Conservation (phyloP, 2,329 filamentous ascomycete genomes). For the Aspergillus sp. region DNA sequence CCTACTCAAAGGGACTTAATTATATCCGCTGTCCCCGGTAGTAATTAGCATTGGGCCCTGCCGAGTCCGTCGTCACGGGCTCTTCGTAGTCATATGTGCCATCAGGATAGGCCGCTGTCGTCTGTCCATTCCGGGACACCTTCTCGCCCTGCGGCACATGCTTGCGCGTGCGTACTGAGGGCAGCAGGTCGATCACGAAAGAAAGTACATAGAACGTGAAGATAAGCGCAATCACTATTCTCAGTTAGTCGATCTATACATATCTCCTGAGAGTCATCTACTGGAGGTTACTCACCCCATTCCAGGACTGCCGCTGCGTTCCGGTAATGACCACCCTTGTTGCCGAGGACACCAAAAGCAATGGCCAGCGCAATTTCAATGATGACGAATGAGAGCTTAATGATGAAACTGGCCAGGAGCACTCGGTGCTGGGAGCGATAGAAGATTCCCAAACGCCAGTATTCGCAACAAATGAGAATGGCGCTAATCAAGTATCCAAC, state of each 20-base stretch:
- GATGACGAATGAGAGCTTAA: constrained; percentile 83
- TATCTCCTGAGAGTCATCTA: neutral
- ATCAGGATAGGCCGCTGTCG: constrained; percentile 10
- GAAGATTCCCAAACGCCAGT: constrained; percentile 78
- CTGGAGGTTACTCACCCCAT: constrained; percentile 50
- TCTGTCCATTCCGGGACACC: constrained; percentile 22
- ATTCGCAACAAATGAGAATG: constrained; percentile 87
- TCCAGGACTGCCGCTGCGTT: constrained; percentile 78
- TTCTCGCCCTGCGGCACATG: constrained; percentile 48
- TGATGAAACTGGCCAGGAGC: constrained; percentile 77
- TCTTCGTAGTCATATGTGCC: constrained; percentile 33
- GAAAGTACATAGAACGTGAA: constrained; percentile 87
- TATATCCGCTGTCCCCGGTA: constrained; percentile 35
- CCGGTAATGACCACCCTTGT: constrained; percentile 44
- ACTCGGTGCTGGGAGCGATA: constrained; percentile 71
- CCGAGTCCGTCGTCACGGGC: constrained; percentile 42
- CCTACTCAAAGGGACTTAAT: neutral
- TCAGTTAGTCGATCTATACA: neutral
- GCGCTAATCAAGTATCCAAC: constrained; percentile 81
- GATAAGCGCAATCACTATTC: constrained; percentile 68
- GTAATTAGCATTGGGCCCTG: constrained; percentile 34
- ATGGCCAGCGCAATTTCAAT: constrained; percentile 69
- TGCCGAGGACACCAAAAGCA: constrained; percentile 63
- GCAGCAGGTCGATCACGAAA: constrained; percentile 84
- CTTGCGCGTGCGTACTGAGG: constrained; percentile 66